A percentile compares a stretch with the other conserved stretches of the same genome.
Evolutionary conservation across 148 eudicot genomes (phyloP).

Genomic region (Rhododendron molle): DNA sequence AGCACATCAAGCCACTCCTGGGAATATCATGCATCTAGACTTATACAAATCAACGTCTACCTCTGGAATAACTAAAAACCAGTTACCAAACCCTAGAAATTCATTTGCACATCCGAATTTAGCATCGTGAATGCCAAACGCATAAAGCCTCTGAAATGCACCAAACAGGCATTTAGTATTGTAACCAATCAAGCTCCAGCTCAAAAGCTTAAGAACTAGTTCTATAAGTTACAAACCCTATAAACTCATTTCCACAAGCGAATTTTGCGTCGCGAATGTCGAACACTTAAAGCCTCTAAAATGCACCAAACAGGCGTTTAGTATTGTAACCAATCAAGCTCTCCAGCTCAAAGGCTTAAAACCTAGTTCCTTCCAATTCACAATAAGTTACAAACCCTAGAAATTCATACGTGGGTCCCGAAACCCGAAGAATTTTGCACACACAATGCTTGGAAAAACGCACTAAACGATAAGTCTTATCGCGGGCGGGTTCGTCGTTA

Average conservation of each 20-base stretch:
- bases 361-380: not conserved
- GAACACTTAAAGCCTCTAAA: not conserved
- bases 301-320: not conserved
- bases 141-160: not conserved
- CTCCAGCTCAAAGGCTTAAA: not conserved
- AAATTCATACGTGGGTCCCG: not conserved
- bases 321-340: not conserved
- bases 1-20: conserved; percentile 8
- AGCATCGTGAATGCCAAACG: not conserved
- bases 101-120: not conserved
- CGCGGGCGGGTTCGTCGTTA: not conserved
- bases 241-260: not conserved
- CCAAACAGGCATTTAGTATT: not conserved
- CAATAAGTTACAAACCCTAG: not conserved
- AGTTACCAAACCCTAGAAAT: conserved; percentile 12
- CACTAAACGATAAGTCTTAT: not conserved
- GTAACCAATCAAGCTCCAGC: not conserved
- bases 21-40: not conserved
- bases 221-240: conserved; percentile 8
- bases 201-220: too few relatives aligned
- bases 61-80: conserved; percentile 19
- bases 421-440: not conserved
- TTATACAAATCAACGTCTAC: not conserved
- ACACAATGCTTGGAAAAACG: not conserved
- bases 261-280: not conserved